Evolutionary conservation across 192 early-diverging fungal genomes (phyloP).

Genomic region (Umbelopsis sp.): DNA sequence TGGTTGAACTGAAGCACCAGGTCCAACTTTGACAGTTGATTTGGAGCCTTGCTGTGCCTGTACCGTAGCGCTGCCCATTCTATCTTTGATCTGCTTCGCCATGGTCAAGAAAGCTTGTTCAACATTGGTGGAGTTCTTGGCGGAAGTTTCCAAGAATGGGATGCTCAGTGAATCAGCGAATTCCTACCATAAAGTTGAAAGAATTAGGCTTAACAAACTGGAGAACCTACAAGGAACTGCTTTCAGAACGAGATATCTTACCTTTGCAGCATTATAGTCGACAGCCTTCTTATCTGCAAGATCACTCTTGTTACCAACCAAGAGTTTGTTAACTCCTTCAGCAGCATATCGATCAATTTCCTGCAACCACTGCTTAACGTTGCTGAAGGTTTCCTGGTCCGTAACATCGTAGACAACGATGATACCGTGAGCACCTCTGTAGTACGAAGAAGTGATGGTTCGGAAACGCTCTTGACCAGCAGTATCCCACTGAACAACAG

Average conservation of each 20-base stretch:
- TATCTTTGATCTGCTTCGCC: constrained; percentile 99
- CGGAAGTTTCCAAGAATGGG: constrained; percentile 96
- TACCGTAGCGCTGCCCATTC: constrained; percentile 46
- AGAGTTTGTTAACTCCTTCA: constrained; percentile 96
- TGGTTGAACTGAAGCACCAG: constrained; percentile 39
- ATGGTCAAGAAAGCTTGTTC: constrained; percentile 99
- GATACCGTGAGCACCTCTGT: constrained; percentile 97
- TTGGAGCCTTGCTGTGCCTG: constrained; percentile 37
- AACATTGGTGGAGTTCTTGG: constrained; percentile 97
- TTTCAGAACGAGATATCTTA: constrained; percentile 4
- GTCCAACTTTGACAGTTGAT: constrained; percentile 40
- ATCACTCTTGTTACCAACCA: constrained; percentile 99
- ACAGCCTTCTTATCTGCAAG: constrained; percentile 93
- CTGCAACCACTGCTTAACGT: constrained; percentile 98
- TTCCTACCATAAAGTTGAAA: constrained; percentile 62
- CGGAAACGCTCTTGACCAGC: constrained; percentile 99
- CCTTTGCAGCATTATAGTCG: constrained; percentile 34
- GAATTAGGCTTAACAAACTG: background rate
- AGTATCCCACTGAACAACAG: constrained; percentile 82
- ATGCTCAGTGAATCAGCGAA: constrained; percentile 88
- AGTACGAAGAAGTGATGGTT: constrained; percentile 97
- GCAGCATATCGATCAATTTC: constrained; percentile 98
- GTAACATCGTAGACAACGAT: constrained; percentile 99
- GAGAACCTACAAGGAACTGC: too few species aligned
- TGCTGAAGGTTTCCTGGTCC: constrained; percentile 91